Conservation (phyloP, 192 early-diverging fungal genomes). For the Linnemannia elongata region DNA sequence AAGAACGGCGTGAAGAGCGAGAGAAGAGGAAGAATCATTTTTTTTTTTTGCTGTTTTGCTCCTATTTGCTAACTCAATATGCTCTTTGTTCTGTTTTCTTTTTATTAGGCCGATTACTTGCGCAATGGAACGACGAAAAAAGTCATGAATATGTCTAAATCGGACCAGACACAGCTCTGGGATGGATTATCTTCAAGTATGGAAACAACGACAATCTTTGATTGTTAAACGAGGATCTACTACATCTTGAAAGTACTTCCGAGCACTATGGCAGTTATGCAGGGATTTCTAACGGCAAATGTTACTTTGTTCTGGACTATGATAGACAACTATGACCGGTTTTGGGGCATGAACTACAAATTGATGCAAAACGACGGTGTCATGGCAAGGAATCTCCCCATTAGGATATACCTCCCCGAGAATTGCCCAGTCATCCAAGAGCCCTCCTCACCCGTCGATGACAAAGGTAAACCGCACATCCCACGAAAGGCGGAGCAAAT, state of each 20-base stretch:
- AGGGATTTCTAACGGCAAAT: neutral
- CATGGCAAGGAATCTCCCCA: constrained; percentile 66
- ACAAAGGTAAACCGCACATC: constrained; percentile 51
- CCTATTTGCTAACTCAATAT: neutral
- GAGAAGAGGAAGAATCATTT: neutral
- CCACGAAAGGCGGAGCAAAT: neutral
- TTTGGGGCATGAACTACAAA: constrained; percentile 75
- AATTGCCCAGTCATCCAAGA: constrained; percentile 75
- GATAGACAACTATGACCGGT: constrained; percentile 66
- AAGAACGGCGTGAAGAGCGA: neutral
- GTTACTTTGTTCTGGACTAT: neutral
- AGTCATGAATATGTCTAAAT: constrained; percentile 88
- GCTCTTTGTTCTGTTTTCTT: neutral
- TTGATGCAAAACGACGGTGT: constrained; percentile 62
- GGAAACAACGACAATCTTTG: neutral
- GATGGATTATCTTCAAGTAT: constrained; percentile 75
- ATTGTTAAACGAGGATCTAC: constrained; percentile 52
- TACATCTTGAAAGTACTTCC: constrained; percentile 47
- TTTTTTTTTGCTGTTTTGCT: neutral
- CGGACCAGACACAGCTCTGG: constrained; percentile 87
- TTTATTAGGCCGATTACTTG: constrained; percentile 80
- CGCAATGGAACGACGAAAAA: constrained; percentile 86
- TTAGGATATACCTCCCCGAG: constrained; percentile 71
- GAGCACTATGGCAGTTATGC: constrained; percentile 1
- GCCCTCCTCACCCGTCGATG: constrained; percentile 62